Conservation (phyloP, 1,139 yeast species). For the Debaryomycetaceae sp. region DNA sequence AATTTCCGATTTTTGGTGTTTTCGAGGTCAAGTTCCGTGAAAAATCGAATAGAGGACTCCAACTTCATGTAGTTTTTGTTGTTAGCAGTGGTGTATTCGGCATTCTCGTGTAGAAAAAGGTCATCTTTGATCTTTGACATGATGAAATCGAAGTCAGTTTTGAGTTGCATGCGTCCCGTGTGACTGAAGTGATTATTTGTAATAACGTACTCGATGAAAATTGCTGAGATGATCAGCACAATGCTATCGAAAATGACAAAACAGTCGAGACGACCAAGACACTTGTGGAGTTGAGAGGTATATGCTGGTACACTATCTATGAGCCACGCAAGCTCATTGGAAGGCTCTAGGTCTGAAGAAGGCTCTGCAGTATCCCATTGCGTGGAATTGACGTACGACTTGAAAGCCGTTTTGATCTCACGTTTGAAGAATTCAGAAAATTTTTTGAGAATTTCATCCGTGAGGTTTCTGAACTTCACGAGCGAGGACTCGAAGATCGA, state of each 20-base stretch:
- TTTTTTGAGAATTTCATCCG: conserved; percentile 33
- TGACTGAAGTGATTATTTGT: conserved; percentile 61
- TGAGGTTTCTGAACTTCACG: conserved; percentile 43
- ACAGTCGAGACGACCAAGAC: conserved; percentile 28
- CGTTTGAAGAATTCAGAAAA: conserved; percentile 46
- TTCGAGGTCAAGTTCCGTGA: conserved; percentile 24
- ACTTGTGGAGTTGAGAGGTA: conserved; percentile 29
- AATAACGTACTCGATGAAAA: conserved; percentile 56
- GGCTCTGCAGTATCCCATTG: conserved; percentile 31
- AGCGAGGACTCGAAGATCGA: conserved; percentile 58
- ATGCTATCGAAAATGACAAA: conserved; percentile 32
- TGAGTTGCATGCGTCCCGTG: conserved; percentile 56
- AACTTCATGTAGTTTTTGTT: conserved; percentile 28
- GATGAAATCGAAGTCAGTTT: conserved; percentile 50
- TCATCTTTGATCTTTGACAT: conserved; percentile 30
- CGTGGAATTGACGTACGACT: conserved; percentile 46
- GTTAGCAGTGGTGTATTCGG: conserved; percentile 17
- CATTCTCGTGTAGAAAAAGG: conserved; percentile 13
- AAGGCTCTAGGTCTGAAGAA: conserved; percentile 28
- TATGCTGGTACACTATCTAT: conserved; percentile 33
- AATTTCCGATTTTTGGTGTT: conserved; percentile 17
- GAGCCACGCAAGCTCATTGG: conserved; percentile 34
- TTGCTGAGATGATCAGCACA: conserved; percentile 45
- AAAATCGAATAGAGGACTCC: conserved; percentile 39
- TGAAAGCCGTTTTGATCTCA: conserved; percentile 49